Evolutionary conservation across 129 eudicot species (phyloP), one percentile per base, ranked within the genome.

Genomic region (Tagetes patula): DNA sequence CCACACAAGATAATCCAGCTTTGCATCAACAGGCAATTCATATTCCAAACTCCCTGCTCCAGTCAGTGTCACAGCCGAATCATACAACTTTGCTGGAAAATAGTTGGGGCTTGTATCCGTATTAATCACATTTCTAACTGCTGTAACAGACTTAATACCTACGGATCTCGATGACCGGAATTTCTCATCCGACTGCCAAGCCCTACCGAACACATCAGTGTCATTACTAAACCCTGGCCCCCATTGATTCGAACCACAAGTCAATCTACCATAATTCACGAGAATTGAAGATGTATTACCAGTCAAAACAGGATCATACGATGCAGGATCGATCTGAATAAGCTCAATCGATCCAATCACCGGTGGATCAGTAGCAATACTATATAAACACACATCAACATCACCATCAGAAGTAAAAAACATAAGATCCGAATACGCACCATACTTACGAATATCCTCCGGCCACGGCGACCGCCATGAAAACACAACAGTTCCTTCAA

Each of bases 141-240:
- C 85, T 1, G 91, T 65, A 7, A 88, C 82, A 0, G 85, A 77
- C 55, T 82, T 77, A 46, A 87, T 45, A 1, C 84, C 83, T 6
- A 14, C 36, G 11, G 81, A 14, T 62, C 58, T 50, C 46, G 32
- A 20, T 1, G 83, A 70, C 75, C 89, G 77, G 75, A 86, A 90
- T 5, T 61, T 73, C 6, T 82, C 69, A 38, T 82, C 99, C 0
- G 96, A 86, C 72, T 90, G 99, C 99, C 99, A 95, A 0, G 96
- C 86, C 49, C 99, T 84, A 71, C 85, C 87, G 71, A 90, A 88
- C 7, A 79, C 54, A 59, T 95, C 99, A 1, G 88, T 83, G 50
- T 95, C 99, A 42, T 95, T 90, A 46, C 87, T 88, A 50, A 95
- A 88, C n/a, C 99, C 99, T 1, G 99, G 97, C 20, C 99, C 97